Base-by-base conservation (phyloP, 2,329 filamentous ascomycete genomes). In the Eutypella sp. region DNA sequence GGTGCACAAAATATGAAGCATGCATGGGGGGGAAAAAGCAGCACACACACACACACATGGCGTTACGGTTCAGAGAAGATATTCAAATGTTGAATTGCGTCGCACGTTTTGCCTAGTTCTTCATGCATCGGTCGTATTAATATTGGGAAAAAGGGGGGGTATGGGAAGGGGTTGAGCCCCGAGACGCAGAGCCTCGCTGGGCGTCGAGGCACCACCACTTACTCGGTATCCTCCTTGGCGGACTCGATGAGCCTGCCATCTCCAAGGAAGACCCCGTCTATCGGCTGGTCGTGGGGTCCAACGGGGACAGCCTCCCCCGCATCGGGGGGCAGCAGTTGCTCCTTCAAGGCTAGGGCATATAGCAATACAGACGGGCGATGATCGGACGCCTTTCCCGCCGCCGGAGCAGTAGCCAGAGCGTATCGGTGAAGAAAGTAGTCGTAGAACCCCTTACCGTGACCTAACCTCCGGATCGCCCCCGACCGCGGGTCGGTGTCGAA, bases 391-490 rank as follows among this genome's bases (percentile, higher is more conserved):
- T 61, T 62, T 36, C 63, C 60, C 45, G 66, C 53, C 40, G 59
- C n/a, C n/a, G n/a, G n/a, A n/a, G n/a, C 54, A 41, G 52, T 51
- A 49, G 62, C 64, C 64, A 76, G 62, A 43, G 70, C 64, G 58
- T 91, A 95, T 56, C 85, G 81, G 59, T 85, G 81, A 62, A 99
- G 70, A 67, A 96, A 99, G 66, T 84, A 87, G 71, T 99, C 93
- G 73, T 99, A 99, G 70, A 95, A 99, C 25, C 93, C 93, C 67
- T 89, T 95, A 46, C 93, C 93, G 67, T 99, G 93, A 34, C 93
- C 93, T 18, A 97, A 76, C 57, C 93, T 79, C 55, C 85, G 80
- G 49, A 93, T 78, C 11, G 70, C 71, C 3, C 73, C 73, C 20
- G 67, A 67, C 10, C 67, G 60, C 13, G 69, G 65, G 48, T 81